Conservation (phyloP, 306 rosid genomes). For the Astragalus glycyphyllos region DNA sequence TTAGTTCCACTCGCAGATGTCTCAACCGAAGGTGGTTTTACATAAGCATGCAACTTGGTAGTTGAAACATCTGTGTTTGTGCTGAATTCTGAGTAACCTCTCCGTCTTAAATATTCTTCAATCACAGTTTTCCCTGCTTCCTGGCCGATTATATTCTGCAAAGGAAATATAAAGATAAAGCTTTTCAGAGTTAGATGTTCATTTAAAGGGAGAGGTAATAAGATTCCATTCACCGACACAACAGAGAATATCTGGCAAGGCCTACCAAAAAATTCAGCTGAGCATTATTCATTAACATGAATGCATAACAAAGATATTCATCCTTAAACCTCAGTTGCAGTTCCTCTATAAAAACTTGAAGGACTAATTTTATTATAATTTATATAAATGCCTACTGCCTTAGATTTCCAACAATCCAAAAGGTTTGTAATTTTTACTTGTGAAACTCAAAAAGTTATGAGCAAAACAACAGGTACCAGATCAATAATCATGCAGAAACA, state of each 20-base stretch:
- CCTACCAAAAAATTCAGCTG: conserved; percentile 9
- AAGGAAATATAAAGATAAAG: conserved; percentile 23
- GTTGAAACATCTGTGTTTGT: conserved; percentile 50
- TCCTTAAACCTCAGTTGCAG: neutral
- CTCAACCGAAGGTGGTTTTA: conserved; percentile 77
- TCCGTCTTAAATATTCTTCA: conserved; percentile 70
- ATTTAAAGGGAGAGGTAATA: neutral
- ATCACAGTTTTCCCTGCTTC: conserved; percentile 79
- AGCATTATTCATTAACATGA: neutral
- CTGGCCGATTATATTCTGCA: conserved; percentile 90
- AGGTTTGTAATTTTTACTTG: neutral
- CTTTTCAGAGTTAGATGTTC: conserved; percentile 24
- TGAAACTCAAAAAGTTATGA: neutral
- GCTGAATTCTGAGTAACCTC: conserved; percentile 63
- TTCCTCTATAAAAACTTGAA: neutral
- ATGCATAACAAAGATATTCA: conserved; percentile 24
- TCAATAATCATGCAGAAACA: neutral
- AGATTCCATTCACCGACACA: conserved; percentile 6
- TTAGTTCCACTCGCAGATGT: conserved; percentile 58
- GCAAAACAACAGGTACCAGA: neutral
- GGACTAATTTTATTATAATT: neutral
- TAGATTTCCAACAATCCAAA: neutral
- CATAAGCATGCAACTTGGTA: conserved; percentile 75
- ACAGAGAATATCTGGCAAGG: conserved; percentile 17
- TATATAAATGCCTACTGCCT: neutral